A percentile compares a stretch with the other conserved stretches of the same genome.
Conservation (phyloP, 129 eudicot genomes). For the Chrysanthemum seticuspe region DNA sequence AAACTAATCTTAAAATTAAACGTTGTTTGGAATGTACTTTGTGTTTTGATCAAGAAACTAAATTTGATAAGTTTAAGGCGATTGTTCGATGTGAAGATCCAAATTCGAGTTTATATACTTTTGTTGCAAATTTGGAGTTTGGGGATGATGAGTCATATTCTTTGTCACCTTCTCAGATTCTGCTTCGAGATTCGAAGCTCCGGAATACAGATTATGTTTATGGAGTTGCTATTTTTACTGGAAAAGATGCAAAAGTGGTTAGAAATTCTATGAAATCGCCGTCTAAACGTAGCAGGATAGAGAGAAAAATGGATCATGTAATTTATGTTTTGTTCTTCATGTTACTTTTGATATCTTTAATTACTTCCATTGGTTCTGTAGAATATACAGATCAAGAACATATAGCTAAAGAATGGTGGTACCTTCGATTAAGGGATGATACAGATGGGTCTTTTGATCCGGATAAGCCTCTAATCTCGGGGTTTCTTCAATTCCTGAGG, state of each 20-base stretch:
- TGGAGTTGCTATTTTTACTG: constrained; percentile 49
- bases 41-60: constrained; percentile 30
- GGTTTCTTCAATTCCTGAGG: constrained; percentile 50
- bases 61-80: constrained; percentile 34
- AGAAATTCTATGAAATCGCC: constrained; percentile 51
- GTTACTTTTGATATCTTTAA: constrained; percentile 44
- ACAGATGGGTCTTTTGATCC: constrained; percentile 46
- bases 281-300: constrained; percentile 50
- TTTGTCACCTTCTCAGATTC: constrained; percentile 40
- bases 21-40: constrained; percentile 51
- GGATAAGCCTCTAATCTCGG: constrained; percentile 28
- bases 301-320: constrained; percentile 51
- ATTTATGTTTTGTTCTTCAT: constrained; percentile 47
- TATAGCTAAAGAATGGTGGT: constrained; percentile 44
- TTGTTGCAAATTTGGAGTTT: constrained; percentile 54
- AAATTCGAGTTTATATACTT: constrained; percentile 50
- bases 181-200: constrained; percentile 53
- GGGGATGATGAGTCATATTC: constrained; percentile 28
- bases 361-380: constrained; percentile 45
- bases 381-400: constrained; percentile 28
- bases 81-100: constrained; percentile 54
- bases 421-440: constrained; percentile 32
- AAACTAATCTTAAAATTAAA: constrained; percentile 56
- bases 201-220: constrained; percentile 49
- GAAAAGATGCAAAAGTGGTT: constrained; percentile 53